Evolutionary conservation across 2,329 filamentous ascomycete species (phyloP).

Genomic region (Aspergillus niger): DNA sequence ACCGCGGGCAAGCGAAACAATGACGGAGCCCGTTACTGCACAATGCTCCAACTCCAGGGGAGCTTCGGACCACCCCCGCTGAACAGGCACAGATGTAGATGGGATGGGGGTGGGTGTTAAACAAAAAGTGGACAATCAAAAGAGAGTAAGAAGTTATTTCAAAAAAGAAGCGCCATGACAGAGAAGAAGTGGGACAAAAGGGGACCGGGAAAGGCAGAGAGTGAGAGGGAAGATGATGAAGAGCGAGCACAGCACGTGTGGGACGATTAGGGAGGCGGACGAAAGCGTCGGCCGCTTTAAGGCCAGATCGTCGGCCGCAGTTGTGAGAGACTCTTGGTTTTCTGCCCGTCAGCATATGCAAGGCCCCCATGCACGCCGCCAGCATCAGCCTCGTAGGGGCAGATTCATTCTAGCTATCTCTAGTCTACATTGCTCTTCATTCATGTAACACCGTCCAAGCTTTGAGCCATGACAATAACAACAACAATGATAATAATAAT

Average conservation of each 20-base stretch:
- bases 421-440: neutral
- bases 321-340: conserved; percentile 1
- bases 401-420: neutral
- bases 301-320: conserved; percentile 39
- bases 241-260: conserved; percentile 29
- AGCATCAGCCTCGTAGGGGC: neutral
- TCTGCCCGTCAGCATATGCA: neutral
- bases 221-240: conserved; percentile 9
- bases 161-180: conserved; percentile 40
- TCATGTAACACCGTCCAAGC: neutral
- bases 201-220: conserved; percentile 17
- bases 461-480: neutral
- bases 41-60: conserved; percentile 22
- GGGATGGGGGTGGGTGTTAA: neutral
- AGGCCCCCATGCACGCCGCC: neutral
- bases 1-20: conserved; percentile 10
- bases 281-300: conserved; percentile 34
- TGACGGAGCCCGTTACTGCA: conserved; percentile 11
- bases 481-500: neutral
- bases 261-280: conserved; percentile 32
- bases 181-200: conserved; percentile 19
- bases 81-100: conserved; percentile 9
- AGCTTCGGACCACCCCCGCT: conserved; percentile 15
- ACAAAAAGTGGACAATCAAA: conserved; percentile 19
- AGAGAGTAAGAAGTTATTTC: conserved; percentile 36